These are phyloP conservation scores for Lichenothelia convexa DNA, from an alignment of 495 filamentous ascomycete genomes.

Conservation along the genomic window DNA sequence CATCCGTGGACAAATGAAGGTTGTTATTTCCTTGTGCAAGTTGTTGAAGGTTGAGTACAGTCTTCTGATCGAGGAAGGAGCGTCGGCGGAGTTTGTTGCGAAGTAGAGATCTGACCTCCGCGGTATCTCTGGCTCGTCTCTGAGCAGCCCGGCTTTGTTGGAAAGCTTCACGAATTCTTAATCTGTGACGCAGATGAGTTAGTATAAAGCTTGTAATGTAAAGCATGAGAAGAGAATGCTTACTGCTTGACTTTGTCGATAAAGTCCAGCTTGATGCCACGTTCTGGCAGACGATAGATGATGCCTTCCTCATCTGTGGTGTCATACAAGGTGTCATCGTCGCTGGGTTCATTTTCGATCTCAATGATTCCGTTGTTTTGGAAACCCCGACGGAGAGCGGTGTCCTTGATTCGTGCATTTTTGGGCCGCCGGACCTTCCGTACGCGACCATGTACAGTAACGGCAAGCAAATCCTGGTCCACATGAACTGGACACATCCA, in stretches of 20 bases:
- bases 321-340: slow-evolving; percentile 27
- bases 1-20: slow-evolving; percentile 11
- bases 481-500: slow-evolving; percentile 87
- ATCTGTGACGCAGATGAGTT: slow-evolving; percentile 1
- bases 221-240: slow-evolving; percentile 3
- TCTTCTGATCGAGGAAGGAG: slow-evolving; percentile 29
- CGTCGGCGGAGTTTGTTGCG: slow-evolving; percentile 10
- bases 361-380: slow-evolving; percentile 67
- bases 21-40: slow-evolving; percentile 21
- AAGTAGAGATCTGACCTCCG: slow-evolving; percentile 1
- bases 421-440: slow-evolving; percentile 35
- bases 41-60: slow-evolving; percentile 36
- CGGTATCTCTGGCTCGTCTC: too few relatives aligned
- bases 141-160: slow-evolving; percentile 6
- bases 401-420: slow-evolving; percentile 28
- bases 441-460: slow-evolving; percentile 10
- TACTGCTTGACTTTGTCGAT: slow-evolving; percentile 31
- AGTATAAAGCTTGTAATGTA: slow-evolving; percentile 2
- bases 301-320: slow-evolving; percentile 31
- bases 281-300: slow-evolving; percentile 48
- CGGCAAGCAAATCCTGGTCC: slow-evolving; percentile 34
- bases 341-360: slow-evolving; percentile 40
- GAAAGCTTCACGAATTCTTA: not conserved
- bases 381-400: slow-evolving; percentile 34
- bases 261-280: slow-evolving; percentile 67